Base-by-base conservation (phyloP, 108 stramenopile genomes). In the Stephanodiscus triporus region DNA sequence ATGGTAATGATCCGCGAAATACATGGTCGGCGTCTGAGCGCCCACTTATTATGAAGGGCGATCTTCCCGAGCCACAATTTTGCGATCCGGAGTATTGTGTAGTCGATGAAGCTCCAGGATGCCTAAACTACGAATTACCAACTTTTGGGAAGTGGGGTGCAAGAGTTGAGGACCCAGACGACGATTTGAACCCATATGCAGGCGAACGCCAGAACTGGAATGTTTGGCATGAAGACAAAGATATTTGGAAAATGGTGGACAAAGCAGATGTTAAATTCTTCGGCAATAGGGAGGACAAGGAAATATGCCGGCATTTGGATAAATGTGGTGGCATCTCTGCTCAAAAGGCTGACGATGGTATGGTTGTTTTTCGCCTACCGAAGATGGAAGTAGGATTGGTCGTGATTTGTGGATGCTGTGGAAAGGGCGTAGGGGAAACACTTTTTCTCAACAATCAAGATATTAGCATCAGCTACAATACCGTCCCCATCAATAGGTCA, bases 341-440 rank as follows among this genome's bases (percentile, higher is more conserved):
- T 54, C 48, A 69, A 62, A 80, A 55, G 36, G 51, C 29, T 38
- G 78, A 80, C 9, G 69, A 78, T 37, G 84, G 84, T 10, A 83
- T 75, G 78, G 82, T 49, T 2, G 48, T 16, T 6, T 49, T 6
- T 2, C 5, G 32, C 32, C 32, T 34, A 2, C 32, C 32, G 16
- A 84, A 84, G 58, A 84, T 81, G 84, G 72, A 77, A 53, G 78
- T 82, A 47, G 84, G 84, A 14, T 66, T 84, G 30, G 73, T 84
- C 9, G 77, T 79, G 24, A 68, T 84, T 8, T 84, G 84, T 42
- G 70, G 76, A 30, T 84, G 84, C 59, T 84, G 84, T 43, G 80
- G 75, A 6, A 84, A 84, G 32, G 5, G 5, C 4, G 76, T 73
- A 1, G 81, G 77, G 23, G 63, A 75, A 48, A 26, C 30, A 23